Conservation (phyloP, 1,139 yeast species). For the Sugiyamaella xylanicola region DNA sequence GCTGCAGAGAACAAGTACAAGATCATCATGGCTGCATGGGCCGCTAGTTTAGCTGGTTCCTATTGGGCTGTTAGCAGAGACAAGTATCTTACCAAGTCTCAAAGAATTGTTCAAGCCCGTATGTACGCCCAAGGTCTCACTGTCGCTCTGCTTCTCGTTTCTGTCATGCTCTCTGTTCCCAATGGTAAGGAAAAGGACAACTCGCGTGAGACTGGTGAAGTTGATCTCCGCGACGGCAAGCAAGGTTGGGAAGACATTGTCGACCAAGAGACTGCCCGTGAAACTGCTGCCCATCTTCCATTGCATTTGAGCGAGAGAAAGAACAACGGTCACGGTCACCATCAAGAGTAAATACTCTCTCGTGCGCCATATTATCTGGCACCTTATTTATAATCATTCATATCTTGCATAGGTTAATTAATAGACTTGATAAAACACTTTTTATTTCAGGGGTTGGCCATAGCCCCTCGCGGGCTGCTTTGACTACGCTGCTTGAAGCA, state of each 20-base stretch:
- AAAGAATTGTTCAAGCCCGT: conserved; percentile 90
- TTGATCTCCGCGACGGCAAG: conserved; percentile 23
- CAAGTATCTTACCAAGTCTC: conserved; percentile 73
- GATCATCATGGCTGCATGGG: conserved; percentile 81
- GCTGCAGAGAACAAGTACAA: conserved; percentile 63
- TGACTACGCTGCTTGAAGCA: no score
- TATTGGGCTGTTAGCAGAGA: conserved; percentile 78
- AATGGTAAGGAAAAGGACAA: conserved; percentile 5
- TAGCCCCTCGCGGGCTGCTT: no score
- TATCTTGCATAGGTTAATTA: background rate
- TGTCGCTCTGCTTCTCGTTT: conserved; percentile 42
- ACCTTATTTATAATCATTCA: conserved; percentile 5
- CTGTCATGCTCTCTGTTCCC: conserved; percentile 39
- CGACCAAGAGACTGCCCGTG: conserved; percentile 36
- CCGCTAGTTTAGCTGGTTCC: conserved; percentile 80
- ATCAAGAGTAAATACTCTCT: background rate
- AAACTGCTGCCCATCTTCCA: conserved; percentile 30
- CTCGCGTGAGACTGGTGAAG: conserved; percentile 9
- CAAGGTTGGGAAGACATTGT: conserved; percentile 39
- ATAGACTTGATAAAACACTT: background rate
- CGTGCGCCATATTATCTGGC: background rate
- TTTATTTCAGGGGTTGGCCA: no score
- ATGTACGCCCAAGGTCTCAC: conserved; percentile 86
- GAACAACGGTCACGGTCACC: background rate
- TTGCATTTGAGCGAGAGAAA: conserved; percentile 25